Evolutionary conservation across 352 stramenopile genomes (phyloP).

Genomic region (Paralagenidium karlingii): DNA sequence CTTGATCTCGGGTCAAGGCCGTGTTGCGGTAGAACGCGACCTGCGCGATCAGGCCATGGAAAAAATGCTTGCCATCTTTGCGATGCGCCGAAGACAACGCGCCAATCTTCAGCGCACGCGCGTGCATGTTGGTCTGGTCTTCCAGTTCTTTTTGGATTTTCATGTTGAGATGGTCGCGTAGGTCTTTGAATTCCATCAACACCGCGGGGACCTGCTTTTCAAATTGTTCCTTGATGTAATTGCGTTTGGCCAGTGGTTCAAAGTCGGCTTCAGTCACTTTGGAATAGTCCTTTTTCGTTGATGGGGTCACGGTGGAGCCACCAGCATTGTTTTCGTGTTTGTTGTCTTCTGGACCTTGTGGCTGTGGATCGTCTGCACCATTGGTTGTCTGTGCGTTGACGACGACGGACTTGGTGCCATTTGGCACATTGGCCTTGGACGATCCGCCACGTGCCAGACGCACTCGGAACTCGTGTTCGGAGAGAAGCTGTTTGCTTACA

Average conservation of each 20-base stretch:
- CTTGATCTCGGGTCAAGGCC: slow-evolving; percentile 39
- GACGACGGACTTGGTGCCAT: background rate
- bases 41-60: slow-evolving; percentile 69
- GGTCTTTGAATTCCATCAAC: slow-evolving; percentile 50
- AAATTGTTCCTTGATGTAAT: slow-evolving; percentile 61
- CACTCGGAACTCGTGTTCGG: slow-evolving; percentile 76
- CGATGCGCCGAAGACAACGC: slow-evolving; percentile 44
- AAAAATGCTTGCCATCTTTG: slow-evolving; percentile 75
- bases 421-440: slow-evolving; percentile 1
- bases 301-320: too few relatives aligned
- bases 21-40: slow-evolving; percentile 72
- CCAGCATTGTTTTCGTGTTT: too few relatives aligned
- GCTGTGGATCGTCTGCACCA: background rate
- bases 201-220: slow-evolving; percentile 36
- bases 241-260: slow-evolving; percentile 69
- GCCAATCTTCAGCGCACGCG: slow-evolving; percentile 56
- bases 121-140: slow-evolving; percentile 38
- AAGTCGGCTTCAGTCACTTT: slow-evolving; percentile 62
- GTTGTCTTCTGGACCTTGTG: too few relatives aligned
- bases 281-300: slow-evolving; percentile 36
- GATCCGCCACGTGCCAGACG: slow-evolving; percentile 33
- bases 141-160: slow-evolving; percentile 61
- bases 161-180: slow-evolving; percentile 51
- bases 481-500: slow-evolving; percentile 51
- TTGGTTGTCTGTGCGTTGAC: background rate